These are phyloP conservation scores for Dissophora globulifera DNA, from an alignment of 192 early-diverging fungal species.

Conservation along the genomic window DNA sequence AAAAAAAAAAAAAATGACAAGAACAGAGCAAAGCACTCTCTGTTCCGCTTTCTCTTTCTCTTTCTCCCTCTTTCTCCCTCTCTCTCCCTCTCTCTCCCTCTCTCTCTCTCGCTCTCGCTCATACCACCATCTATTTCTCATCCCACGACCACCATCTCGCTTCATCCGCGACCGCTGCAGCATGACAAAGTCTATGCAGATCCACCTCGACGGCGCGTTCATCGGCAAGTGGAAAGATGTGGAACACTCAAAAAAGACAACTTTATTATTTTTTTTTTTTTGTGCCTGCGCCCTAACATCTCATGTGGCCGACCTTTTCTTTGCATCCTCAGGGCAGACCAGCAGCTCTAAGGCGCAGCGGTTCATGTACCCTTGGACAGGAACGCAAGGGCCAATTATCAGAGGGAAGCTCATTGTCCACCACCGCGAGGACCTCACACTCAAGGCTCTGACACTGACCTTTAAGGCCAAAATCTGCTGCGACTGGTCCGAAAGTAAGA, in stretches of 20 bases:
- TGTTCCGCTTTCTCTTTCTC: too few relatives aligned
- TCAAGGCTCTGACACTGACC: slow-evolving; percentile 30
- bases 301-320: neutral
- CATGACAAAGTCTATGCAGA: slow-evolving; percentile 35
- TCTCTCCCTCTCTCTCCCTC: too few relatives aligned
- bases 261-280: neutral
- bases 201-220: slow-evolving; percentile 34
- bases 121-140: neutral
- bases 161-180: neutral
- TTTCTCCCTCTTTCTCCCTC: too few relatives aligned
- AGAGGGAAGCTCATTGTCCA: slow-evolving; percentile 48
- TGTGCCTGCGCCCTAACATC: neutral
- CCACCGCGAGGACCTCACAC: slow-evolving; percentile 34
- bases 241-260: too few relatives aligned
- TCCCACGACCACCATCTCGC: neutral
- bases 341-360: slow-evolving; percentile 24
- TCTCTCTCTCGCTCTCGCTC: neutral
- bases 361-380: slow-evolving; percentile 48
- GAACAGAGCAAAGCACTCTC: too few relatives aligned
- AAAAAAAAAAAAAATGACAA: too few relatives aligned
- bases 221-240: slow-evolving; percentile 18
- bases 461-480: slow-evolving; percentile 38
- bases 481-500: slow-evolving; percentile 40
- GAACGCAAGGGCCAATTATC: slow-evolving; percentile 40
- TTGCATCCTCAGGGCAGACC: slow-evolving; percentile 16